Conservation (phyloP, 2,329 filamentous ascomycete genomes). For the Colletotrichum lindemuthianum region DNA sequence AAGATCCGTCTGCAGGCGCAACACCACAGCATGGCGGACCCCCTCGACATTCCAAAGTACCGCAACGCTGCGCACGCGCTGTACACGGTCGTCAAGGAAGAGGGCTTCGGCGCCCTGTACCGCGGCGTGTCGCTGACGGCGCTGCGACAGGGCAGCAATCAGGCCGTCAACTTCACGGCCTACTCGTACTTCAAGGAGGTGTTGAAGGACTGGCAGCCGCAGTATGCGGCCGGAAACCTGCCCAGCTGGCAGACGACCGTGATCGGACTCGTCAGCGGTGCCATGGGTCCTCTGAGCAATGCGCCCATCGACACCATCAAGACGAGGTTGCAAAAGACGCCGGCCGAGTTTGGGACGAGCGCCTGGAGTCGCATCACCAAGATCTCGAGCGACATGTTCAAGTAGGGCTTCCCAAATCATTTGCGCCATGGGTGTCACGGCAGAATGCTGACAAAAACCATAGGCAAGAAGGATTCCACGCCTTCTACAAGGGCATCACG, state of each 20-base stretch:
- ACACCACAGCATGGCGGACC: constrained; percentile 97
- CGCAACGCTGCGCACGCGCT: constrained; percentile 86
- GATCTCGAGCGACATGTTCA: constrained; percentile 88
- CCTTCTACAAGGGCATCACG: constrained; percentile 99
- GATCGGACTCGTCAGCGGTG: constrained; percentile 90
- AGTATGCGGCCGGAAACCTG: constrained; percentile 71
- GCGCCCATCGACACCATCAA: constrained; percentile 99
- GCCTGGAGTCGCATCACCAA: constrained; percentile 80
- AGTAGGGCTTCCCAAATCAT: constrained; percentile 55
- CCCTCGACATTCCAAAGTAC: constrained; percentile 95
- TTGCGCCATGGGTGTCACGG: too few species aligned
- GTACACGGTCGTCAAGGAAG: constrained; percentile 92
- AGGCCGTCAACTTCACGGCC: constrained; percentile 98
- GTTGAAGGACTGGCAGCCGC: constrained; percentile 77
- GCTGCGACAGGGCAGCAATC: constrained; percentile 93
- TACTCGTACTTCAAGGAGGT: constrained; percentile 92
- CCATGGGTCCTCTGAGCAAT: constrained; percentile 95
- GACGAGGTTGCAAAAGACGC: constrained; percentile 91
- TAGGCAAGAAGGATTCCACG: constrained; percentile 89
- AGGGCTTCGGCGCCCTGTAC: constrained; percentile 88
- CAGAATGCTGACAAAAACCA: constrained; percentile 37
- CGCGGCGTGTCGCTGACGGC: constrained; percentile 94
- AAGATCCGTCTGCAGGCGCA: constrained; percentile 99
- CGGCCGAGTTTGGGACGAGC: constrained; percentile 81
- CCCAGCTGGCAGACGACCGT: constrained; percentile 90